Base-by-base conservation (phyloP, 1,284 basidiomycete species). In the Trichosporon sp. region DNA sequence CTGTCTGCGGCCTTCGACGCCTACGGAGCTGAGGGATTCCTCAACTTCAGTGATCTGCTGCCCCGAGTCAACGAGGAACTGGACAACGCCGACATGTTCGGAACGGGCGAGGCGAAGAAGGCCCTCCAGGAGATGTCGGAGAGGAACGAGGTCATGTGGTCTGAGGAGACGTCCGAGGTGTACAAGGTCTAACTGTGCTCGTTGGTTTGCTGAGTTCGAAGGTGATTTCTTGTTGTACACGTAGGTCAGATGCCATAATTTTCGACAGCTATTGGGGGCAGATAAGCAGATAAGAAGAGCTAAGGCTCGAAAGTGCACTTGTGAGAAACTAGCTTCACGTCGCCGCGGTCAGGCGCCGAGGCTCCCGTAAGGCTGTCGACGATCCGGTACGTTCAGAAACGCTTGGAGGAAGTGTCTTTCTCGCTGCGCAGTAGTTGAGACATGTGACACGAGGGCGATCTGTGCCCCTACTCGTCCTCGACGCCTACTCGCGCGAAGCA, bases 61-160 rank as follows among this genome's bases (percentile, higher is more conserved):
- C 87, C 90, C 71, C 82, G 88, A 66, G 85, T 98, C 80, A 98
- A 99, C 78, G 87, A 89, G 72, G 92, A 91, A 15, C 81, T 96
- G 62, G 78, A 87, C 18, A 87, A 88, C 1, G 87, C 88, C 44
- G 86, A 87, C 23, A 84, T 94, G 62, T 98, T 94, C 79, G 90
- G 91, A 9, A 90, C 89, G 0, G 86, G 86, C 25, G 95, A 98
- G 82, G 95, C 92, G 7, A 89, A 87, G 23, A 85, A 86, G 69
- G 90, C 91, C 58, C 90, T 91, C 68, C 85, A 89, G 72, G 83
- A 85, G 62, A 98, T 98, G 95, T 87, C 89, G 65, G 89, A 91
- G 53, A 87, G 86, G 27, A 92, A 95, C 76, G 90, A 95, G 81
- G 85, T 98, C 74, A 94, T 98, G 92, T 60, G 56, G 56, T 60